phyloP scores from a whole-genome alignment of 176 grass and related monocot species.

The Paspalum notatum region DNA sequence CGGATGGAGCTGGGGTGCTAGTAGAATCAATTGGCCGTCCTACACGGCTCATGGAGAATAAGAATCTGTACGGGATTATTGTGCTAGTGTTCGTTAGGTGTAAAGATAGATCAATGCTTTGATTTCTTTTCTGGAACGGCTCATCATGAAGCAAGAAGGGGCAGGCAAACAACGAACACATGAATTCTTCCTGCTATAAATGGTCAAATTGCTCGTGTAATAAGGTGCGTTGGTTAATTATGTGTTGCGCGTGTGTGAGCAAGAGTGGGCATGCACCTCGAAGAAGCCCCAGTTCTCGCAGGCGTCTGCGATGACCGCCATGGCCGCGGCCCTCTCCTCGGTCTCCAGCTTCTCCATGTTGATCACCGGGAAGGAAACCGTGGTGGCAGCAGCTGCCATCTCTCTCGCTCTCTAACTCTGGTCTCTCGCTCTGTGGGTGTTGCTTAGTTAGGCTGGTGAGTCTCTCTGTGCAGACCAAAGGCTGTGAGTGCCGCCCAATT shows the following conservation, averaged over 20 bases:
- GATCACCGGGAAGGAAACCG: constrained; percentile 70
- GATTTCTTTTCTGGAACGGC: neutral
- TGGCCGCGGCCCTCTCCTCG: constrained; percentile 51
- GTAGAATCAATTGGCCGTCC: neutral
- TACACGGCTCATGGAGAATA: constrained; percentile 5
- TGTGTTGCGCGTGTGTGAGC: neutral
- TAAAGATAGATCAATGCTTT: neutral
- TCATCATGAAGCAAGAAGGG: neutral
- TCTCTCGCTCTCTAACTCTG: constrained; percentile 11
- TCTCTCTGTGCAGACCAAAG: constrained; percentile 33
- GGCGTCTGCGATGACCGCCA: constrained; percentile 73
- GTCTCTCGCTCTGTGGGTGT: constrained; percentile 5
- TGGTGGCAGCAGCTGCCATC: constrained; percentile 16
- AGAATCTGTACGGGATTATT: neutral
- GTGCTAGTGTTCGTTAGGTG: neutral
- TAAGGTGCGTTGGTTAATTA: neutral
- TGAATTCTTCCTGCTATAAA: neutral
- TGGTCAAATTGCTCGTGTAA: neutral
- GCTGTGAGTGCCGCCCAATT: constrained; percentile 40
- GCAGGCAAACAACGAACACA: neutral
- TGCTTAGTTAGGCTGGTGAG: constrained; percentile 7
- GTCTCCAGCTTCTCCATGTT: constrained; percentile 79
- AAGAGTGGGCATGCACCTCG: constrained; percentile 45
- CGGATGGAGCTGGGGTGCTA: neutral
- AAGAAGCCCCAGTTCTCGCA: constrained; percentile 99